Conservation (phyloP, 192 early-diverging fungal species). For the Coemansia sp. region DNA sequence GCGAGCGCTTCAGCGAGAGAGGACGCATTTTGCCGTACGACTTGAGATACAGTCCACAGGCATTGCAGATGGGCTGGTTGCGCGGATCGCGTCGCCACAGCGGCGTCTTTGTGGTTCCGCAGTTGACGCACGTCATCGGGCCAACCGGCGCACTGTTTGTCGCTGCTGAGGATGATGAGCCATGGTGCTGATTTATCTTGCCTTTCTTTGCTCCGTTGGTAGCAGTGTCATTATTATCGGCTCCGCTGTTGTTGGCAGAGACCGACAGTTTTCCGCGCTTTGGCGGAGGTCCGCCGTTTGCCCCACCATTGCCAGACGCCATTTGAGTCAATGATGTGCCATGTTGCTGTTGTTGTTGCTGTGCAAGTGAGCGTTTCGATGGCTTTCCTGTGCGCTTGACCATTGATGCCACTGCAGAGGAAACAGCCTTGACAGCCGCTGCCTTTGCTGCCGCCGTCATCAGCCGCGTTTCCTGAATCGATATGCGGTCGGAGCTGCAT, state of each 20-base stretch:
- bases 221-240: background rate
- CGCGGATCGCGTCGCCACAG: slow-evolving; percentile 75
- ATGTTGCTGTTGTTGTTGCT: background rate
- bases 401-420: slow-evolving; percentile 28
- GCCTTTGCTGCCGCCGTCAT: slow-evolving; percentile 51
- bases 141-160: slow-evolving; percentile 17
- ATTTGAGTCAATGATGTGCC: background rate
- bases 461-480: slow-evolving; percentile 28
- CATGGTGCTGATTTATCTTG: background rate
- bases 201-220: background rate
- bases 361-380: slow-evolving; percentile 22
- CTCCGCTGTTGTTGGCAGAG: background rate
- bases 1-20: slow-evolving; percentile 44
- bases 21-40: slow-evolving; percentile 56
- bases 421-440: slow-evolving; percentile 41
- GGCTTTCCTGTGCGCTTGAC: slow-evolving; percentile 27
- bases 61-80: slow-evolving; percentile 79
- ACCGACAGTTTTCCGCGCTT: slow-evolving; percentile 21
- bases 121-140: slow-evolving; percentile 67
- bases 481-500: slow-evolving; percentile 35
- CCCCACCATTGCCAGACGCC: background rate
- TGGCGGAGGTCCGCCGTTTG: slow-evolving; percentile 3
- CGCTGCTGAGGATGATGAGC: background rate
- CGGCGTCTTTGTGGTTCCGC: slow-evolving; percentile 74
- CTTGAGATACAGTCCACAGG: slow-evolving; percentile 63